These are phyloP conservation scores for Lunasporangiospora selenospora DNA, from an alignment of 192 early-diverging fungal genomes.

Conservation along the genomic window DNA sequence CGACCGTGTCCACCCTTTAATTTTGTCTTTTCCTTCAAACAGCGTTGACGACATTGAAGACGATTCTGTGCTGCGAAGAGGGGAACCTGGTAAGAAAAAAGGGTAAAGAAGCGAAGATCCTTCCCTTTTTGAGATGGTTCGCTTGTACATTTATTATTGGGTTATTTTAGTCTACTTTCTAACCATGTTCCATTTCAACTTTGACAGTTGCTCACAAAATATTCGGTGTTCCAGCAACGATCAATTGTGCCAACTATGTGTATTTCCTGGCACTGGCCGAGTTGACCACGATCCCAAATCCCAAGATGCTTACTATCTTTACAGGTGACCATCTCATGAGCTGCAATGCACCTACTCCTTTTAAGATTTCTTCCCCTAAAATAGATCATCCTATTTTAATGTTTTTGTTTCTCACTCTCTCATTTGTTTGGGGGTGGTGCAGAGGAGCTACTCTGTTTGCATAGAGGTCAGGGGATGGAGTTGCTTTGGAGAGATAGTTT, in stretches of 20 bases:
- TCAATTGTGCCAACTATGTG: slow-evolving; percentile 97
- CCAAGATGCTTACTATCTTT: slow-evolving; percentile 81
- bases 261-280: slow-evolving; percentile 94
- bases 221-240: slow-evolving; percentile 90
- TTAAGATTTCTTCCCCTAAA: no score
- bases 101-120: no score
- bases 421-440: slow-evolving; percentile 4
- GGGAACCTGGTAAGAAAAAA: slow-evolving; percentile 65
- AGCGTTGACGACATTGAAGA: slow-evolving; percentile 99
- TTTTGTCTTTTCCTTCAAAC: no score
- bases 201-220: slow-evolving; percentile 90
- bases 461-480: slow-evolving; percentile 98
- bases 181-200: background rate
- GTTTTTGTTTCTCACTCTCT: background rate
- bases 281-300: slow-evolving; percentile 67
- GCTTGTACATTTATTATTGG: background rate
- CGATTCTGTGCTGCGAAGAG: slow-evolving; percentile 86
- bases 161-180: background rate
- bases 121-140: no score
- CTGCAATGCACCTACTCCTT: background rate
- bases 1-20: background rate
- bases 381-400: no score
- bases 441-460: slow-evolving; percentile 90
- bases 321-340: slow-evolving; percentile 54
- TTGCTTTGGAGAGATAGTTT: slow-evolving; percentile 93